phyloP scores from a whole-genome alignment of 2,329 filamentous ascomycete genomes.

The Decorospora gaudefroyi region DNA sequence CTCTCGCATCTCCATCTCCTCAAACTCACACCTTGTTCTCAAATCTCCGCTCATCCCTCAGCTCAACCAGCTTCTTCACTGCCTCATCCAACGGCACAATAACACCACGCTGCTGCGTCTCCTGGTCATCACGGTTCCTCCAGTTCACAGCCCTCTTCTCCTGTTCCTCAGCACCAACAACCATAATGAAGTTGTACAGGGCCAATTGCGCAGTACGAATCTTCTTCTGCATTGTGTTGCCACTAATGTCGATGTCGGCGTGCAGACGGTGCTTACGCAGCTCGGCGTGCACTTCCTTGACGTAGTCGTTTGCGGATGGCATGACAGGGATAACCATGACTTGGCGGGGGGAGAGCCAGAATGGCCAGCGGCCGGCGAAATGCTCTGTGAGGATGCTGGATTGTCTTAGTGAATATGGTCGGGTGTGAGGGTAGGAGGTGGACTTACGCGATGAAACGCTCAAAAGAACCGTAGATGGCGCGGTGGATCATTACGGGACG shows the following conservation, averaged over 20 bases:
- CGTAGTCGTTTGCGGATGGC: slow-evolving; percentile 72
- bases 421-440: background rate
- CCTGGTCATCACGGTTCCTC: slow-evolving; percentile 65
- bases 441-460: slow-evolving; percentile 64
- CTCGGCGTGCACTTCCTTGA: slow-evolving; percentile 69
- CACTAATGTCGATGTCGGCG: slow-evolving; percentile 70
- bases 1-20: background rate
- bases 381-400: slow-evolving; percentile 73
- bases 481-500: slow-evolving; percentile 87
- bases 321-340: slow-evolving; percentile 79
- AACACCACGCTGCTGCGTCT: slow-evolving; percentile 65
- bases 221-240: slow-evolving; percentile 88
- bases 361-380: slow-evolving; percentile 85
- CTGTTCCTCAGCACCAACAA: slow-evolving; percentile 66
- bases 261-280: slow-evolving; percentile 72
- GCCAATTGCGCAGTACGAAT: slow-evolving; percentile 79
- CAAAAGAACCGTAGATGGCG: slow-evolving; percentile 74
- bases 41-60: slow-evolving; percentile 52
- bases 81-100: slow-evolving; percentile 65
- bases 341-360: slow-evolving; percentile 85
- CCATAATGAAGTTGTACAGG: slow-evolving; percentile 84
- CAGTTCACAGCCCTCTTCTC: slow-evolving; percentile 65
- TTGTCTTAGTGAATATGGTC: slow-evolving; percentile 15
- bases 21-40: slow-evolving; percentile 35
- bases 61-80: slow-evolving; percentile 56